These are phyloP conservation scores for Ustilago trichophora DNA, from an alignment of 1,284 basidiomycete genomes.

Conservation along the genomic window DNA sequence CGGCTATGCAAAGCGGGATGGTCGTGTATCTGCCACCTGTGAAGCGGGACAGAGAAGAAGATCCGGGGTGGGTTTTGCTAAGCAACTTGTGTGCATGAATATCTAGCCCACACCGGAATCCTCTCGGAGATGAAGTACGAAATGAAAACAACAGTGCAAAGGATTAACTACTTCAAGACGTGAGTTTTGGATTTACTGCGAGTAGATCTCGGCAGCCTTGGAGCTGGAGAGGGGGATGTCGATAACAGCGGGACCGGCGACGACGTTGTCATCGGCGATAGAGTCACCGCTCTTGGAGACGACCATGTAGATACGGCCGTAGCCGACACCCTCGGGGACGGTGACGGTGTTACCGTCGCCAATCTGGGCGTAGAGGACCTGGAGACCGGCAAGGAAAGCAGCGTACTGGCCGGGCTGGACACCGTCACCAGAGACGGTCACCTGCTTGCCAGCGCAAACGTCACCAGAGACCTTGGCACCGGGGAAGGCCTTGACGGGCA, in stretches of 20 bases:
- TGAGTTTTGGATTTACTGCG: neutral
- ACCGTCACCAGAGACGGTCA: conserved; percentile 65
- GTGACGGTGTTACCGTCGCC: conserved; percentile 60
- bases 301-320: conserved; percentile 68
- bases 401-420: conserved; percentile 64
- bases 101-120: too few relatives aligned
- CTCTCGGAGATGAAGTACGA: too few relatives aligned
- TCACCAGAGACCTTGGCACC: conserved; percentile 61
- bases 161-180: neutral
- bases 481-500: conserved; percentile 69
- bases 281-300: conserved; percentile 64
- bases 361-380: conserved; percentile 58
- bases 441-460: conserved; percentile 47
- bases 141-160: too few relatives aligned
- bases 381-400: conserved; percentile 68
- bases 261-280: conserved; percentile 67
- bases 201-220: conserved; percentile 40
- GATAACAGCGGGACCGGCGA: conserved; percentile 71
- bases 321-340: conserved; percentile 65
- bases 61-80: too few relatives aligned
- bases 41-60: too few relatives aligned
- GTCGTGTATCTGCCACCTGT: too few relatives aligned
- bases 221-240: conserved; percentile 50
- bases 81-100: too few relatives aligned
- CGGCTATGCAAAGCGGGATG: too few relatives aligned